A percentile compares a stretch with the other conserved stretches of the same genome.
Evolutionary conservation across 1,284 basidiomycete species (phyloP).

Genomic region (Dichomitus squalens): DNA sequence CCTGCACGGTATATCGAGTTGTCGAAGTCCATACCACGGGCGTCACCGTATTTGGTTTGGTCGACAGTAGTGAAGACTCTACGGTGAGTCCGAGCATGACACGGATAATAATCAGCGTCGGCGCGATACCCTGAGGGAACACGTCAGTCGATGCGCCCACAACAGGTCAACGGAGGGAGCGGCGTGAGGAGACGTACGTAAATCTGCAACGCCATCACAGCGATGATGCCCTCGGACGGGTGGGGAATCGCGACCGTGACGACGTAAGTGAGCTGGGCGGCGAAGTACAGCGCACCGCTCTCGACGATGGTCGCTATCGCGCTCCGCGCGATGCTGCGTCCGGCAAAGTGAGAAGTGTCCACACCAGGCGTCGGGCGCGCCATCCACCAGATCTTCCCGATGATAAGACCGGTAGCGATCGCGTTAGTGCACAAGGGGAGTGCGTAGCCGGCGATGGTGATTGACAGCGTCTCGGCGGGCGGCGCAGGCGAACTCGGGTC

Average conservation of each 20-base stretch:
- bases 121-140: constrained; percentile 20
- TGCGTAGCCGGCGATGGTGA: constrained; percentile 31
- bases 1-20: not conserved
- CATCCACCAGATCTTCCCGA: constrained; percentile 37
- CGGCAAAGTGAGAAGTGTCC: not conserved
- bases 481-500: constrained; percentile 4
- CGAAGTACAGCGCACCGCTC: constrained; percentile 42
- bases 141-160: not conserved
- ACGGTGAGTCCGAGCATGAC: constrained; percentile 17
- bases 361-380: not conserved
- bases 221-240: constrained; percentile 38
- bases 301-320: constrained; percentile 38
- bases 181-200: constrained; percentile 33
- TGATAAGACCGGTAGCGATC: constrained; percentile 42
- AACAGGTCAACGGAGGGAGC: not conserved
- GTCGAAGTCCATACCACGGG: not conserved
- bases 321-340: not conserved
- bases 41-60: not conserved
- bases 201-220: constrained; percentile 40
- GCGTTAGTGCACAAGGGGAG: constrained; percentile 43
- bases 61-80: not conserved
- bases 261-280: constrained; percentile 42
- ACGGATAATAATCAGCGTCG: constrained; percentile 24
- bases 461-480: constrained; percentile 6
- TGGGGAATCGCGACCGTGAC: constrained; percentile 37